These are phyloP conservation scores for Aspergillus sp. DNA, from an alignment of 2,329 filamentous ascomycete genomes.

Conservation along the genomic window DNA sequence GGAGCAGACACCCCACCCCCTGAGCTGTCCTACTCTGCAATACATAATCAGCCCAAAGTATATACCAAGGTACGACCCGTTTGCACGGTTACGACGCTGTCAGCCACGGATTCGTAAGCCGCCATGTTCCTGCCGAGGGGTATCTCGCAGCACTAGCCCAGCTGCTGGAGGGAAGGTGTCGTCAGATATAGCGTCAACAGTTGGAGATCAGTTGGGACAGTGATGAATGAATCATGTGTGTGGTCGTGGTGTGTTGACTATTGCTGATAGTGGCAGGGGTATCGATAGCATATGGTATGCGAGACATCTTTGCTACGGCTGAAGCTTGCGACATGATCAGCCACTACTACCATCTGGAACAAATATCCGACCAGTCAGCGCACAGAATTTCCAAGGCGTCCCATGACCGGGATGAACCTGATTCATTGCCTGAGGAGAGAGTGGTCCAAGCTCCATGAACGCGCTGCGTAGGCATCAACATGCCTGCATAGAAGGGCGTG, in stretches of 20 bases:
- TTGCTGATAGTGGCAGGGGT: slow-evolving; percentile 2
- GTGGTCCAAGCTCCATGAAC: neutral
- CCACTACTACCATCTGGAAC: neutral
- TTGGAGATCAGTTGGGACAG: slow-evolving; percentile 6
- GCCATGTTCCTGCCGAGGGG: neutral
- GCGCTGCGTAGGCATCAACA: neutral
- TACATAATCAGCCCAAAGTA: no score
- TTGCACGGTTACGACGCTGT: slow-evolving; percentile 5
- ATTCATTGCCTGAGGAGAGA: neutral
- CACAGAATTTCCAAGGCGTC: neutral
- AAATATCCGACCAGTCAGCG: neutral
- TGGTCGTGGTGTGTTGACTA: neutral
- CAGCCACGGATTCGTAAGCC: slow-evolving; percentile 1
- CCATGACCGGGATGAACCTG: neutral
- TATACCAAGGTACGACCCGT: slow-evolving; percentile 2
- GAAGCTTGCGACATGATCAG: neutral
- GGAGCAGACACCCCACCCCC: no score
- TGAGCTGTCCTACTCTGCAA: no score
- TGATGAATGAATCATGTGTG: no score
- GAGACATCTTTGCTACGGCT: no score
- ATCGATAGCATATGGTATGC: no score
- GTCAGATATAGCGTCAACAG: slow-evolving; percentile 8
- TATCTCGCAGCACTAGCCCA: neutral
- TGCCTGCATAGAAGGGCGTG: no score
- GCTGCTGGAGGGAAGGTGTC: neutral